These are phyloP conservation scores for Penicillium sp. DNA, from an alignment of 2,329 filamentous ascomycete species.

Conservation along the genomic window DNA sequence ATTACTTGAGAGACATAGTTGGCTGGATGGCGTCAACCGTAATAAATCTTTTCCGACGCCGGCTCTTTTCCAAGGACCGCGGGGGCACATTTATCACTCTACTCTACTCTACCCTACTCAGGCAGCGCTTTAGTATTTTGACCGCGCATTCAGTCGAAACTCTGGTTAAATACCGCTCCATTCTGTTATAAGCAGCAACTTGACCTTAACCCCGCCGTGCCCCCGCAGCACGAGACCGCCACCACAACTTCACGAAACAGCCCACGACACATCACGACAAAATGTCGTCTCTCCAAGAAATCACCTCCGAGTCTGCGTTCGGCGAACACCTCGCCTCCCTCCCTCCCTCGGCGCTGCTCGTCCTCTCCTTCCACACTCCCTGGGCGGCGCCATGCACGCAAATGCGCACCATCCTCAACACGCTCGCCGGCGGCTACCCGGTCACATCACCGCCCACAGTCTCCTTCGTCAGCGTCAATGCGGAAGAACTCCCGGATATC, in stretches of 20 bases:
- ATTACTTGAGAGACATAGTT: too few relatives aligned
- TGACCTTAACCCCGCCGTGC: slow-evolving; percentile 10
- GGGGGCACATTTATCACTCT: not conserved
- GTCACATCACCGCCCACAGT: slow-evolving; percentile 62
- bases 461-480: slow-evolving; percentile 86
- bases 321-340: slow-evolving; percentile 62
- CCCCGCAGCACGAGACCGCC: not conserved
- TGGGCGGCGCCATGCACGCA: slow-evolving; percentile 96
- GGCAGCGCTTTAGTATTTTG: not conserved
- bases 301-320: slow-evolving; percentile 72
- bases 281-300: slow-evolving; percentile 76
- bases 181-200: too few relatives aligned
- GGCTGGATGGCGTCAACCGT: slow-evolving; percentile 17
- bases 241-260: not conserved
- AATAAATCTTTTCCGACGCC: slow-evolving; percentile 16
- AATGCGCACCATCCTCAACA: slow-evolving; percentile 81
- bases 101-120: not conserved
- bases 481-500: slow-evolving; percentile 88
- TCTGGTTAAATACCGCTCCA: too few relatives aligned
- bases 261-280: slow-evolving; percentile 16
- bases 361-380: slow-evolving; percentile 92
- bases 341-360: slow-evolving; percentile 66
- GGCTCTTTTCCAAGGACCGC: not conserved
- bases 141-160: not conserved
- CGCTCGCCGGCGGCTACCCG: slow-evolving; percentile 82